Percentiles rank a stretch among this genome's conserved stretches.
Evolutionary conservation across 495 filamentous ascomycete genomes (phyloP).

Genomic region (Chaetomidium leptoderma): DNA sequence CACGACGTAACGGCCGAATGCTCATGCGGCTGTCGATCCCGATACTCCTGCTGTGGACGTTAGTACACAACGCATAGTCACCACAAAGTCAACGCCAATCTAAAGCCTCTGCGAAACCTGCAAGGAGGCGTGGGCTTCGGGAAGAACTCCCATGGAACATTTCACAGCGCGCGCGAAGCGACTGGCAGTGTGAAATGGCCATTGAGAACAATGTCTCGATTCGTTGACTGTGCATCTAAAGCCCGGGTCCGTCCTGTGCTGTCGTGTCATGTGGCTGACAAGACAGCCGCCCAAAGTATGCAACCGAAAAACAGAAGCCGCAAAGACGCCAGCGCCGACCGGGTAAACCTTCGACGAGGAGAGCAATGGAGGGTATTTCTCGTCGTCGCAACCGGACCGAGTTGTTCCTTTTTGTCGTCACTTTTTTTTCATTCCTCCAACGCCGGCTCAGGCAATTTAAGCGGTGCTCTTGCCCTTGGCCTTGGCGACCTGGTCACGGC

Average conservation of each 20-base stretch:
- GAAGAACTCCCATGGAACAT: constrained; percentile 62
- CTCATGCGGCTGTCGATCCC: neutral
- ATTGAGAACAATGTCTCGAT: constrained; percentile 52
- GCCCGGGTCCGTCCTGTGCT: constrained; percentile 24
- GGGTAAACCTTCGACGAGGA: constrained; percentile 16
- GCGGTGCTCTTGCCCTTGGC: constrained; percentile 41
- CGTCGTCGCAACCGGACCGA: constrained; percentile 17
- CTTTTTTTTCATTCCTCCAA: constrained; percentile 17
- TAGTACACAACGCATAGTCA: constrained; percentile 17
- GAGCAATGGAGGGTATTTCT: constrained; percentile 18
- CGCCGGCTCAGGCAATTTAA: constrained; percentile 15
- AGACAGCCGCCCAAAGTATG: constrained; percentile 22
- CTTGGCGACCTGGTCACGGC: constrained; percentile 64
- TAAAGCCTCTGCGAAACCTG: constrained; percentile 21
- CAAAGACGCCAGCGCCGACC: constrained; percentile 31
- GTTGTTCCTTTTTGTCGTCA: constrained; percentile 14
- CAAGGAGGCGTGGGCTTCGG: constrained; percentile 45
- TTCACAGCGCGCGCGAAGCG: constrained; percentile 48
- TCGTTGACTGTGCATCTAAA: constrained; percentile 33
- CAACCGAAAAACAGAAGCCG: constrained; percentile 23
- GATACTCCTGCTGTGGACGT: constrained; percentile 8
- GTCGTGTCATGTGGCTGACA: constrained; percentile 10
- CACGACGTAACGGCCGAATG: neutral
- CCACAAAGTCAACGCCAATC: constrained; percentile 11
- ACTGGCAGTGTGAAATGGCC: constrained; percentile 53